phyloP scores from a whole-genome alignment of 495 filamentous ascomycete species.

The Lepraria neglecta region DNA sequence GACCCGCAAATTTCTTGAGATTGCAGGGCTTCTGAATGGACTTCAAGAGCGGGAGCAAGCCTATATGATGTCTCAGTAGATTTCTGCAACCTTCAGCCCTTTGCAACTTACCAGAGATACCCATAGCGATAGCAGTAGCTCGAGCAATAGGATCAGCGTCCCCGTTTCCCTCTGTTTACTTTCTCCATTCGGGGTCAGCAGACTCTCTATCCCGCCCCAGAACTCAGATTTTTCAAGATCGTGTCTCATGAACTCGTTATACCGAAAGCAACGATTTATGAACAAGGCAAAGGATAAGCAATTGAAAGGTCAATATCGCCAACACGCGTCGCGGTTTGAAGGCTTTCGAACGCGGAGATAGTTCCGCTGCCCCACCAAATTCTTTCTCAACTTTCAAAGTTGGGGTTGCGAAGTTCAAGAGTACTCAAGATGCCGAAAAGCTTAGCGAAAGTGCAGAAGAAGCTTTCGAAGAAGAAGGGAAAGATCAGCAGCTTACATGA shows the following conservation, averaged over 20 bases:
- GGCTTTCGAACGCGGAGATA: not conserved
- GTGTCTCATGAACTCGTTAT: not conserved
- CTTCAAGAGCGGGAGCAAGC: conserved; percentile 85
- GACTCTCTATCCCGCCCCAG: not conserved
- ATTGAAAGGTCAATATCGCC: not conserved
- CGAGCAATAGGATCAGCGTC: not conserved
- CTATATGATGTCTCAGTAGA: conserved; percentile 37
- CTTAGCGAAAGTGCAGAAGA: conserved; percentile 73
- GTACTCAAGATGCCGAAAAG: conserved; percentile 61
- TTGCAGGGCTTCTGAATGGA: conserved; percentile 88
- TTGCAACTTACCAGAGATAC: conserved; percentile 35
- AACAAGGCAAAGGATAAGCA: not conserved
- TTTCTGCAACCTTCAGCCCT: not conserved
- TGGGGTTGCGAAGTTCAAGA: not conserved
- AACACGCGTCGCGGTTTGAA: conserved; percentile 1
- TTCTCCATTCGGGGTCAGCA: not conserved
- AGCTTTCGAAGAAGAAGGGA: conserved; percentile 74
- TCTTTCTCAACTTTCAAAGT: not conserved
- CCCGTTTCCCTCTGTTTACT: conserved; percentile 6
- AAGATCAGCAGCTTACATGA: conserved; percentile 66
- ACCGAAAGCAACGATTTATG: not conserved
- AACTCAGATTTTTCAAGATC: not conserved
- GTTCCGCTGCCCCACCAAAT: conserved; percentile 1
- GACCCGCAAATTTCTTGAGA: conserved; percentile 78
- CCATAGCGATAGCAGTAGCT: conserved; percentile 26